phyloP scores from a whole-genome alignment of 1,139 yeast genomes.

The Saccharomyces pastorianus region DNA sequence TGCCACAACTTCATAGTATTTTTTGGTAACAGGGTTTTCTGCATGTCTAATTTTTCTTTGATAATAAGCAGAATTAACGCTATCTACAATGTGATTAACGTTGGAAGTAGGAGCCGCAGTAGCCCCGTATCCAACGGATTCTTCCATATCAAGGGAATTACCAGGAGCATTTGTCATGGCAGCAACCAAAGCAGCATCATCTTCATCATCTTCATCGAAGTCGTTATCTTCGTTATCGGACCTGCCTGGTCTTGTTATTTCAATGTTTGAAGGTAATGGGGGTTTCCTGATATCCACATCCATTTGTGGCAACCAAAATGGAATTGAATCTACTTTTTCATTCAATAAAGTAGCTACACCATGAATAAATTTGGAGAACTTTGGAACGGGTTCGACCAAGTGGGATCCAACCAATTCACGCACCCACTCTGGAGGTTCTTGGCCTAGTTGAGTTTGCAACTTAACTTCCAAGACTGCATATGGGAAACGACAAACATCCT shows the following conservation, averaged over 20 bases:
- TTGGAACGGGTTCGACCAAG: constrained; percentile 95
- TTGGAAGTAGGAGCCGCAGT: constrained; percentile 8
- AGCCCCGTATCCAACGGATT: constrained; percentile 41
- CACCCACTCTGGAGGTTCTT: constrained; percentile 97
- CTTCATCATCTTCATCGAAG: constrained; percentile 37
- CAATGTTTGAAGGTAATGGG: constrained; percentile 43
- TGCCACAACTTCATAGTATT: constrained; percentile 15
- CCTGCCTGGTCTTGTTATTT: constrained; percentile 29
- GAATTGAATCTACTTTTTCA: constrained; percentile 71
- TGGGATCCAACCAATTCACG: constrained; percentile 85
- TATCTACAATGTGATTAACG: constrained; percentile 30
- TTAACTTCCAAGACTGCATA: constrained; percentile 96
- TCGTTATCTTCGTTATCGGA: constrained; percentile 34
- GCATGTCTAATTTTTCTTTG: constrained; percentile 22
- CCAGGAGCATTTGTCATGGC: constrained; percentile 30
- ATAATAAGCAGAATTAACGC: constrained; percentile 21
- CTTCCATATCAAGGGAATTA: constrained; percentile 42
- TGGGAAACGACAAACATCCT: constrained; percentile 87
- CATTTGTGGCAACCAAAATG: constrained; percentile 99
- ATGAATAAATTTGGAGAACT: constrained; percentile 92
- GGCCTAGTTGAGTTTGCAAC: constrained; percentile 94
- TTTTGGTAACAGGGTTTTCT: constrained; percentile 16
- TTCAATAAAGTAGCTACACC: constrained; percentile 88
- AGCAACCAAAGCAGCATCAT: constrained; percentile 30
- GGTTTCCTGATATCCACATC: constrained; percentile 91